These are phyloP conservation scores for Penicillium soppii DNA, from an alignment of 495 filamentous ascomycete species.

Conservation along the genomic window DNA sequence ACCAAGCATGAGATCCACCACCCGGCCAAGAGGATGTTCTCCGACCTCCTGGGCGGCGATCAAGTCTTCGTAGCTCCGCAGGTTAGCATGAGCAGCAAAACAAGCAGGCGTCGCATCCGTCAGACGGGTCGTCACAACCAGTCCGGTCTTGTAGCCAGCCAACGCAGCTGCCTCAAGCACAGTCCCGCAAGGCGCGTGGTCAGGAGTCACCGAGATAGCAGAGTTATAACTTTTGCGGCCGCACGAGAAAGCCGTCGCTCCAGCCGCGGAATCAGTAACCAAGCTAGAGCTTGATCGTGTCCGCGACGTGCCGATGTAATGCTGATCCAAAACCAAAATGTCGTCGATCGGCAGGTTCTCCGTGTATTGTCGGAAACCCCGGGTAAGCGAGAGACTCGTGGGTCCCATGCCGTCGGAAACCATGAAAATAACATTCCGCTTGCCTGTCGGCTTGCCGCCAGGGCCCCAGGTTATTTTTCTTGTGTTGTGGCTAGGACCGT, in stretches of 20 bases:
- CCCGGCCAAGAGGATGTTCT: constrained; percentile 77
- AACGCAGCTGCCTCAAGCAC: constrained; percentile 92
- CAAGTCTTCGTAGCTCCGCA: constrained; percentile 75
- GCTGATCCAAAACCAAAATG: constrained; percentile 74
- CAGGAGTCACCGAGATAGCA: constrained; percentile 85
- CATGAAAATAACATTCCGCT: constrained; percentile 96
- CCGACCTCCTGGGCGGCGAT: constrained; percentile 93
- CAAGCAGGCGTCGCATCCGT: constrained; percentile 98
- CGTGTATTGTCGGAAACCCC: constrained; percentile 74
- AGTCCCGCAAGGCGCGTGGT: constrained; percentile 84
- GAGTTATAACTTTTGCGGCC: constrained; percentile 92
- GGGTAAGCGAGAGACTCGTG: constrained; percentile 79
- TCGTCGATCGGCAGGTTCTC: constrained; percentile 66
- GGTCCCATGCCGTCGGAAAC: constrained; percentile 98
- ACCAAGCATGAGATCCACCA: constrained; percentile 88
- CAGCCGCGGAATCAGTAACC: constrained; percentile 92
- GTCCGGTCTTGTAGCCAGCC: constrained; percentile 85
- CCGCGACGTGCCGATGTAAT: constrained; percentile 84
- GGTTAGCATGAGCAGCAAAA: constrained; percentile 86
- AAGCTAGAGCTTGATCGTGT: constrained; percentile 79
- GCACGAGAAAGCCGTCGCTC: constrained; percentile 94
- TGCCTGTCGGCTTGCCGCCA: constrained; percentile 59
- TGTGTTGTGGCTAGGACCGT: constrained; percentile 9
- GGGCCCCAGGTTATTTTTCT: constrained; percentile 34
- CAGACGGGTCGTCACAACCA: constrained; percentile 93